These are phyloP conservation scores for Sporothrix globosa DNA, from an alignment of 2,329 filamentous ascomycete species.

Conservation along the genomic window DNA sequence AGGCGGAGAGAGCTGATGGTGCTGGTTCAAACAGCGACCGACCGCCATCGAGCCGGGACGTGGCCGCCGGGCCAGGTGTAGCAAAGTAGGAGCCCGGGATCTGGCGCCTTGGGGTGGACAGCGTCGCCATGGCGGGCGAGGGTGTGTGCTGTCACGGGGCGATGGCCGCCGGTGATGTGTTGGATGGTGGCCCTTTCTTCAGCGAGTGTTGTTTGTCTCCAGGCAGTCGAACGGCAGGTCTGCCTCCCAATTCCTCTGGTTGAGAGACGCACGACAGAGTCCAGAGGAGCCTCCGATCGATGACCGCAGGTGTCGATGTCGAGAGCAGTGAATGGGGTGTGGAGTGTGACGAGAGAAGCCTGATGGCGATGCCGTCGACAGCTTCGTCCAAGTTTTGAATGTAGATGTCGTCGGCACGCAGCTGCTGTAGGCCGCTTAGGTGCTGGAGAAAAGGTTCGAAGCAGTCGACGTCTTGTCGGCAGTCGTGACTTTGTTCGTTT, in stretches of 20 bases:
- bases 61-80: conserved; percentile 61
- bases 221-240: neutral
- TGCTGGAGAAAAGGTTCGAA: neutral
- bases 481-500: neutral
- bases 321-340: neutral
- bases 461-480: neutral
- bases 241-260: conserved; percentile 1
- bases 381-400: neutral
- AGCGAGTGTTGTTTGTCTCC: neutral
- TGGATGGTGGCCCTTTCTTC: neutral
- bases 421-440: neutral
- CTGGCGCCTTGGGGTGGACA: conserved; percentile 67
- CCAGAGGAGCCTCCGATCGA: neutral
- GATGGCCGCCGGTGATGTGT: conserved; percentile 5
- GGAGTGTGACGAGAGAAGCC: neutral
- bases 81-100: conserved; percentile 76
- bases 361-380: neutral
- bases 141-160: conserved; percentile 13
- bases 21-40: conserved; percentile 54
- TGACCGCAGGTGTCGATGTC: neutral
- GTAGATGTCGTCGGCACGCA: neutral
- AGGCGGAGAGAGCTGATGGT: conserved; percentile 33
- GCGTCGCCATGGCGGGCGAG: conserved; percentile 52
- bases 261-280: neutral
- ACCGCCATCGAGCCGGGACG: conserved; percentile 53